Percentiles rank a stretch among this genome's conserved stretches.
Evolutionary conservation across 129 eudicot genomes (phyloP).

Genomic region (Ambrosia trifida): DNA sequence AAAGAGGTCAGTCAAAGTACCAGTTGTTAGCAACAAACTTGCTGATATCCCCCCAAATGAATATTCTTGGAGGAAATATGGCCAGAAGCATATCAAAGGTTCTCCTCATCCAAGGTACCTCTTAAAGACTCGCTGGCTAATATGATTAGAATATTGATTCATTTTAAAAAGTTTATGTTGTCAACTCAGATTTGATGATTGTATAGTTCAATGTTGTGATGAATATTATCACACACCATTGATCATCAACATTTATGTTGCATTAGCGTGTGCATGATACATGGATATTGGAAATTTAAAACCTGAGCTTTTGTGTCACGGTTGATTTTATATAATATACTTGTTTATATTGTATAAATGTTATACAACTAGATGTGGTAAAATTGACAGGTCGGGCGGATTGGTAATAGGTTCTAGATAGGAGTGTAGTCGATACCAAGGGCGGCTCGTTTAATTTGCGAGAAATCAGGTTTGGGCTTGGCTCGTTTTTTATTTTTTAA

Average conservation of each 20-base stretch:
- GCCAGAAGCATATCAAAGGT: slow-evolving; percentile 88
- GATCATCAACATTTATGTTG: neutral
- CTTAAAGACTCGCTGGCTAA: neutral
- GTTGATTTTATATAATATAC: too few relatives aligned
- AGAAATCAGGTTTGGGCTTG: too few relatives aligned
- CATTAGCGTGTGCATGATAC: neutral
- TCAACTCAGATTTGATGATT: neutral
- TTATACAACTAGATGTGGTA: too few relatives aligned
- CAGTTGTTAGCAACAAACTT: slow-evolving; percentile 74
- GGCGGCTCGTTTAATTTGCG: too few relatives aligned
- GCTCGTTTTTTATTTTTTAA: too few relatives aligned
- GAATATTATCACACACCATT: neutral
- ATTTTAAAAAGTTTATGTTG: neutral
- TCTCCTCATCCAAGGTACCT: slow-evolving; percentile 92
- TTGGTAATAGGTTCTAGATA: neutral
- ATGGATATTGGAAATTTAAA: too few relatives aligned
- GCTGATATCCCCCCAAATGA: slow-evolving; percentile 87
- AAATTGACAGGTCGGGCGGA: neutral
- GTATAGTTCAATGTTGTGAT: slow-evolving; percentile 1
- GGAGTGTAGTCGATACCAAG: too few relatives aligned
- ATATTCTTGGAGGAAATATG: slow-evolving; percentile 89
- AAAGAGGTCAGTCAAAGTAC: slow-evolving; percentile 75
- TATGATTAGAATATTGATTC: neutral
- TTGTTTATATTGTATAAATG: too few relatives aligned
- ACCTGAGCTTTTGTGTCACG: too few relatives aligned